Conservation (phyloP, 148 eudicot genomes). For the Salicornia ramosissima region DNA sequence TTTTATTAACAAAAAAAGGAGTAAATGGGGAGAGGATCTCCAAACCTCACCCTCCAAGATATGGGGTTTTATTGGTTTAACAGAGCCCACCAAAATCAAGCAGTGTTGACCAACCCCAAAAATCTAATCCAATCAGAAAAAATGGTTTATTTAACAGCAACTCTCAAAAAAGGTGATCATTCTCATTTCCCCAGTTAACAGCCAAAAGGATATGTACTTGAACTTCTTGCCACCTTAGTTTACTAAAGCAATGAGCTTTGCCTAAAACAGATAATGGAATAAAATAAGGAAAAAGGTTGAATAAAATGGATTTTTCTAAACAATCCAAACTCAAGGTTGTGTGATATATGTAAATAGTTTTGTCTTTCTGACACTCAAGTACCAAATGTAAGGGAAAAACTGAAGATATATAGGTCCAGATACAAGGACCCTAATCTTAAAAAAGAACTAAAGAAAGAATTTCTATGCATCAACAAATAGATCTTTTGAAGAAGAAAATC, state of each 20-base stretch:
- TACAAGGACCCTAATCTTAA: constrained; percentile 27
- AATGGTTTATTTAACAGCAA: constrained; percentile 26
- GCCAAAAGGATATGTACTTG: constrained; percentile 11
- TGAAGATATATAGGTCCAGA: constrained; percentile 20
- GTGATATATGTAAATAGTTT: neutral
- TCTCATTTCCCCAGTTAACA: constrained; percentile 21
- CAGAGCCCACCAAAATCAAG: constrained; percentile 52
- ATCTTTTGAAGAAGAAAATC: constrained; percentile 15
- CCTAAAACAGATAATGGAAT: constrained; percentile 20
- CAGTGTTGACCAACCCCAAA: constrained; percentile 43
- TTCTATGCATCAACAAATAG: constrained; percentile 22
- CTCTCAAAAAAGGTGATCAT: constrained; percentile 17
- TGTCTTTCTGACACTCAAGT: constrained; percentile 15
- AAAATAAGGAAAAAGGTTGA: constrained; percentile 12
- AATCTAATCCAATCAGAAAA: constrained; percentile 25
- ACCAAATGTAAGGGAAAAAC: constrained; percentile 19
- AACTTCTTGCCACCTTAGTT: constrained; percentile 21
- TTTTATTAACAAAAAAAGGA: too few relatives aligned
- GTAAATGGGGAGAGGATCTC: constrained; percentile 29
- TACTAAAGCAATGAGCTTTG: constrained; percentile 17
- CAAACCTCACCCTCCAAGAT: constrained; percentile 21
- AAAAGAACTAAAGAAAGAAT: constrained; percentile 21
- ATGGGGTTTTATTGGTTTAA: constrained; percentile 32
- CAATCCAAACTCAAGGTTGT: neutral
- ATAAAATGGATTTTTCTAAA: neutral